Evolutionary conservation across 768 basidiomycete species (phyloP).

Genomic region (Tricholoma flavovirens): DNA sequence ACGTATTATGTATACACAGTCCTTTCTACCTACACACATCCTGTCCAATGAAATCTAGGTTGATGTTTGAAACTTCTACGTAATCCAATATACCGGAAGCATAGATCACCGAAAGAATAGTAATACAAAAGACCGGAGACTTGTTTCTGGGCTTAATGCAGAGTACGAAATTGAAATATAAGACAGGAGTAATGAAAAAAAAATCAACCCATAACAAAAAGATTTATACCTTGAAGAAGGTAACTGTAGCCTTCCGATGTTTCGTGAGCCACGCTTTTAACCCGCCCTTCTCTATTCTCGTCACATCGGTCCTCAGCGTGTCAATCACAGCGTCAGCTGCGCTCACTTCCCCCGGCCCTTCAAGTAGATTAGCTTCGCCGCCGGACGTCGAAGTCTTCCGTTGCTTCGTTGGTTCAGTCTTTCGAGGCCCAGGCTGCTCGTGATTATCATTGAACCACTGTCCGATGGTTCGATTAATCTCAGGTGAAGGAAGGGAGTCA

Average conservation of each 20-base stretch:
- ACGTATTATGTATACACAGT: no score
- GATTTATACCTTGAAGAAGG: no score
- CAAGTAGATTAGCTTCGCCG: not conserved
- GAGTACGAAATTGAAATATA: no score
- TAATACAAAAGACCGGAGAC: no score
- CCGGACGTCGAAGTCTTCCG: not conserved
- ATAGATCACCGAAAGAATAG: no score
- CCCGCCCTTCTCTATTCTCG: not conserved
- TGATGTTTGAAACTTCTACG: no score
- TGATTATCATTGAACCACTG: constrained; percentile 11
- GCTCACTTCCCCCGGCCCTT: not conserved
- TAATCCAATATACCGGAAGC: no score
- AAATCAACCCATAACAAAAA: no score
- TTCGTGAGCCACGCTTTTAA: not conserved
- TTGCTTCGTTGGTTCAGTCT: not conserved
- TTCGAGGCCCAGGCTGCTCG: constrained; percentile 4
- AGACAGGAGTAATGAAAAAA: no score
- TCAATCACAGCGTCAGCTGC: not conserved
- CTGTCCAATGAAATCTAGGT: no score
- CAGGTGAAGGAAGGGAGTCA: not conserved
- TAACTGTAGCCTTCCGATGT: not conserved
- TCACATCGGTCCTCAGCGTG: not conserved
- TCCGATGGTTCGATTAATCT: not conserved
- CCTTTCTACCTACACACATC: no score
- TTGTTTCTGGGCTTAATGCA: no score